Evolutionary conservation across 2,329 filamentous ascomycete genomes (phyloP).

Genomic region (Botrytis galanthina): DNA sequence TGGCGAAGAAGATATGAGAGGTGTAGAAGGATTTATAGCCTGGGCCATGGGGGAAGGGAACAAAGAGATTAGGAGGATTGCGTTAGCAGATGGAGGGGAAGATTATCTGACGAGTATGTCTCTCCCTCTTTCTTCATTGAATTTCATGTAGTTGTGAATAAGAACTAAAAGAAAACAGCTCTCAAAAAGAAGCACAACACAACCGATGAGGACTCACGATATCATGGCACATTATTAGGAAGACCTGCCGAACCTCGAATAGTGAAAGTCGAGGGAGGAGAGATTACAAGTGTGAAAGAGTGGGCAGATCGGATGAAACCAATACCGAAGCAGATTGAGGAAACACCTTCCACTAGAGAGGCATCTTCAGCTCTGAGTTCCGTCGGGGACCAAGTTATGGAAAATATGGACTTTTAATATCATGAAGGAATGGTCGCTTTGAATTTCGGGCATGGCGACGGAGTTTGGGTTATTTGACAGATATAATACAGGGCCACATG

Average conservation of each 20-base stretch:
- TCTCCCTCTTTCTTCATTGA: background rate
- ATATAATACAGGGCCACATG: constrained; percentile 26
- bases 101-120: constrained; percentile 66
- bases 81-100: constrained; percentile 61
- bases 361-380: constrained; percentile 38
- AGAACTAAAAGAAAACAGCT: constrained; percentile 46
- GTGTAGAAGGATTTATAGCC: constrained; percentile 72
- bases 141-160: constrained; percentile 8
- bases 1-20: constrained; percentile 72
- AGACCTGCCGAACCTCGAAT: constrained; percentile 67
- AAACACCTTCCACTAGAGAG: constrained; percentile 30
- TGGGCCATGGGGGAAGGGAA: constrained; percentile 77
- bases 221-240: constrained; percentile 80
- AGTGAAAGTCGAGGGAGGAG: constrained; percentile 76
- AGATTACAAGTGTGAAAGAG: constrained; percentile 62
- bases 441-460: constrained; percentile 35
- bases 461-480: constrained; percentile 29
- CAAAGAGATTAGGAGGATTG: constrained; percentile 77
- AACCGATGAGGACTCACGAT: constrained; percentile 81
- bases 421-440: background rate
- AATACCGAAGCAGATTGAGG: constrained; percentile 21
- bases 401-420: constrained; percentile 36
- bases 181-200: constrained; percentile 93
- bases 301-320: constrained; percentile 53
- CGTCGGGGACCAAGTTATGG: constrained; percentile 36